These are phyloP conservation scores for Baorangia bicolor DNA, from an alignment of 768 basidiomycete species.

Conservation along the genomic window DNA sequence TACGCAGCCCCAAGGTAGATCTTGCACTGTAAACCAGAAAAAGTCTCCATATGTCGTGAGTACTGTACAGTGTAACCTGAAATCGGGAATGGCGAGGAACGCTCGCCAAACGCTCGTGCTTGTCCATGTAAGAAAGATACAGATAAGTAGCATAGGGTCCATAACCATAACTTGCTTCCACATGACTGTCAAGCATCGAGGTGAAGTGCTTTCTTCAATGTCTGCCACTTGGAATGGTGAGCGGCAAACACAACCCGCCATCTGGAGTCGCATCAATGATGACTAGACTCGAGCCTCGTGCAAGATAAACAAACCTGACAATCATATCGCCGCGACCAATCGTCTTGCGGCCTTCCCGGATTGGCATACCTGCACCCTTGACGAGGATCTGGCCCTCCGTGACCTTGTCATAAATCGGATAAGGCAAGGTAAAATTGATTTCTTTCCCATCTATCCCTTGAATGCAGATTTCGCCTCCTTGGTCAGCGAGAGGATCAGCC, in stretches of 20 bases:
- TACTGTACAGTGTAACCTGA: constrained; percentile 30
- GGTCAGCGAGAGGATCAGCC: constrained; percentile 46
- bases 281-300: constrained; percentile 1
- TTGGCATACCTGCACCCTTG: constrained; percentile 69
- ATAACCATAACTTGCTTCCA: constrained; percentile 10
- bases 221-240: constrained; percentile 34
- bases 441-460: constrained; percentile 59
- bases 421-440: constrained; percentile 50
- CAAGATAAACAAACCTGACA: constrained; percentile 44
- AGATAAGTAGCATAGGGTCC: constrained; percentile 24
- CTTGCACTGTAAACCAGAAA: constrained; percentile 1
- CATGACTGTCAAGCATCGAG: constrained; percentile 23
- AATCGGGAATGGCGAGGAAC: constrained; percentile 9
- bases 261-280: constrained; percentile 12
- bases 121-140: constrained; percentile 19
- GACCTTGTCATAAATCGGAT: constrained; percentile 46
- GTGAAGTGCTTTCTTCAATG: constrained; percentile 29
- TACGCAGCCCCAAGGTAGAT: not conserved
- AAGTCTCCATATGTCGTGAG: constrained; percentile 14
- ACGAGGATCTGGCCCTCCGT: constrained; percentile 50
- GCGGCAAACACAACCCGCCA: constrained; percentile 34
- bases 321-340: constrained; percentile 62
- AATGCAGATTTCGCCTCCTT: constrained; percentile 51
- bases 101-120: constrained; percentile 7
- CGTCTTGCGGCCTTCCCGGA: constrained; percentile 49